A percentile compares a stretch with the other conserved stretches of the same genome.
Evolutionary conservation across 1,284 basidiomycete species (phyloP).

Genomic region (Schizophyllum commune): DNA sequence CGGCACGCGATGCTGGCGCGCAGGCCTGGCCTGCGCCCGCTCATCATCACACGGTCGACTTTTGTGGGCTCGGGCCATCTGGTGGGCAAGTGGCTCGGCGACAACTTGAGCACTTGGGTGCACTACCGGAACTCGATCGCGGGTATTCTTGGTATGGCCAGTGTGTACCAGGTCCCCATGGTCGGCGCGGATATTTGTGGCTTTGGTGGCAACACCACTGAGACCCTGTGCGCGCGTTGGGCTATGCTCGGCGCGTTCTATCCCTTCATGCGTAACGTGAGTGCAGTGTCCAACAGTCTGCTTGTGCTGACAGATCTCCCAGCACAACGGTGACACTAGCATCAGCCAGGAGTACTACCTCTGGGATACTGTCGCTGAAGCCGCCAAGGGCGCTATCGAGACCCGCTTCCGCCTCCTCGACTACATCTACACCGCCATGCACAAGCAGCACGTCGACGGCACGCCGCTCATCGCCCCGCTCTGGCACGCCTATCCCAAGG

Average conservation of each 20-base stretch:
- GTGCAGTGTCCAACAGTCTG: slow-evolving; percentile 10
- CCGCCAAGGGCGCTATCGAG: slow-evolving; percentile 53
- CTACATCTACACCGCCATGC: slow-evolving; percentile 68
- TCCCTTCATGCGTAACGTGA: slow-evolving; percentile 64
- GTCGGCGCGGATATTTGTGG: slow-evolving; percentile 66
- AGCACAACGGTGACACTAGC: slow-evolving; percentile 50
- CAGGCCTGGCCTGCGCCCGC: slow-evolving; percentile 49
- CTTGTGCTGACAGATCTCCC: slow-evolving; percentile 1
- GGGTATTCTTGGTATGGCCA: slow-evolving; percentile 56
- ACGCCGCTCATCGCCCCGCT: slow-evolving; percentile 56
- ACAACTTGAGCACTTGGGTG: slow-evolving; percentile 51
- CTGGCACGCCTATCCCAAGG: slow-evolving; percentile 60
- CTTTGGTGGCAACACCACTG: slow-evolving; percentile 53
- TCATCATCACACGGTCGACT: slow-evolving; percentile 68
- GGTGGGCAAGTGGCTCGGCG: slow-evolving; percentile 67
- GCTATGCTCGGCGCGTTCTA: slow-evolving; percentile 63
- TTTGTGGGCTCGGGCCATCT: slow-evolving; percentile 59
- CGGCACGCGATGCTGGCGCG: slow-evolving; percentile 54
- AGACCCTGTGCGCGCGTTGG: slow-evolving; percentile 60
- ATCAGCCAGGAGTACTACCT: slow-evolving; percentile 64
- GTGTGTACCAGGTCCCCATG: slow-evolving; percentile 61
- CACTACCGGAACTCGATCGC: slow-evolving; percentile 54
- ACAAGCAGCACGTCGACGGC: slow-evolving; percentile 48
- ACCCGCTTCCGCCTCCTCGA: slow-evolving; percentile 63
- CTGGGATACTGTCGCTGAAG: slow-evolving; percentile 50